phyloP scores from a whole-genome alignment of 345 rosid species.

The Salix viminalis region DNA sequence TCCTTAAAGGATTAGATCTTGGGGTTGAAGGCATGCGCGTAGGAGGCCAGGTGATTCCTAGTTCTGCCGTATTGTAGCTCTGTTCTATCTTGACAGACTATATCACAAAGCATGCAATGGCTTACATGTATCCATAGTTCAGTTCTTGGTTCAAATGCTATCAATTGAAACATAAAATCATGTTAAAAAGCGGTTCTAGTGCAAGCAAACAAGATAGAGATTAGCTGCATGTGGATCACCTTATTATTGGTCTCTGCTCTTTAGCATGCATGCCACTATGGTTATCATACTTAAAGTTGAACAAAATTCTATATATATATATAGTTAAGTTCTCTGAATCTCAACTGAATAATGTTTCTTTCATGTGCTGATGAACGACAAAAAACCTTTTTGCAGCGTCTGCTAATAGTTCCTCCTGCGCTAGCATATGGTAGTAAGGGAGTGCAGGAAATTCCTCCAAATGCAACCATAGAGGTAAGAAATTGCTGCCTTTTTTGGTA shows the following conservation, averaged over 20 bases:
- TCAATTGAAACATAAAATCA: neutral
- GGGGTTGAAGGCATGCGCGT: slow-evolving; percentile 95
- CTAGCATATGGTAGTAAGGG: slow-evolving; percentile 95
- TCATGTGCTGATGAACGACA: neutral
- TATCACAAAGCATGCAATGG: neutral
- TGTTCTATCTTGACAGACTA: neutral
- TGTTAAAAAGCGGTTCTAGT: neutral
- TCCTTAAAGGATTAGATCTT: slow-evolving; percentile 88
- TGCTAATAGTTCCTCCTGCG: slow-evolving; percentile 84
- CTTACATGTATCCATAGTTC: neutral
- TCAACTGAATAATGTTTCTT: neutral
- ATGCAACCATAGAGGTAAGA: slow-evolving; percentile 91
- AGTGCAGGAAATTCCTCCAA: slow-evolving; percentile 94
- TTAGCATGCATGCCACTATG: no score
- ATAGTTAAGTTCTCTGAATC: neutral
- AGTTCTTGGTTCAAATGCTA: neutral
- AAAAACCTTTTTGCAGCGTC: slow-evolving; percentile 39
- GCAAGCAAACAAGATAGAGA: neutral
- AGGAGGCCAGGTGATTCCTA: slow-evolving; percentile 75
- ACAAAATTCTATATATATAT: neutral
- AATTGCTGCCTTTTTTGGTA: neutral
- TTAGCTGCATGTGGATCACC: neutral
- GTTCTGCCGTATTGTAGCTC: neutral
- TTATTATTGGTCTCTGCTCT: neutral
- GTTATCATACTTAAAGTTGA: neutral